Conservation (phyloP, 2,329 filamentous ascomycete species). For the Mycogone perniciosa region DNA sequence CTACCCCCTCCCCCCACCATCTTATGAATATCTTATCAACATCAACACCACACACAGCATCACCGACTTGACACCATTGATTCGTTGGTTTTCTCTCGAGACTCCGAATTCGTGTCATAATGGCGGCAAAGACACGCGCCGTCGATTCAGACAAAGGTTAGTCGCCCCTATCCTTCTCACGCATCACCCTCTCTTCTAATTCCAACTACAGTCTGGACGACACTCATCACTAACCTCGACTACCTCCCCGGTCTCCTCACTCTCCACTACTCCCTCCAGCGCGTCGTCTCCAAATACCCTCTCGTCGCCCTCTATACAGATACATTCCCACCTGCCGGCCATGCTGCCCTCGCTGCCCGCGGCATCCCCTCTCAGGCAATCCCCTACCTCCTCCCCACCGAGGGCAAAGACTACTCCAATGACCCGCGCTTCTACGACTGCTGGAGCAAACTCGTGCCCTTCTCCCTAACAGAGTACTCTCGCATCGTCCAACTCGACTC, state of each 20-base stretch:
- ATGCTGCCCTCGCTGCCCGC: conserved; percentile 61
- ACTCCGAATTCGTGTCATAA: conserved; percentile 5
- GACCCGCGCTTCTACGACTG: conserved; percentile 85
- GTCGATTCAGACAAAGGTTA: conserved; percentile 36
- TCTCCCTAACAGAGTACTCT: conserved; percentile 68
- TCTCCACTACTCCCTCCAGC: conserved; percentile 69
- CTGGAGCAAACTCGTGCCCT: conserved; percentile 81
- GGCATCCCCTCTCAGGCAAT: conserved; percentile 65
- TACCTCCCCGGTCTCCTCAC: conserved; percentile 81
- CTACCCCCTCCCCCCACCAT: too few species aligned
- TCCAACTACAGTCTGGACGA: conserved; percentile 69
- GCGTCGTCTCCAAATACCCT: conserved; percentile 61
- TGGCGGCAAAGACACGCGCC: conserved; percentile 23
- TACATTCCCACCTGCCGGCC: conserved; percentile 62
- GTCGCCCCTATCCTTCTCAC: neutral
- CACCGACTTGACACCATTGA: neutral
- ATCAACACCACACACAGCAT: neutral
- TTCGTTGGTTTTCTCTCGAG: neutral
- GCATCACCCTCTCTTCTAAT: conserved; percentile 1
- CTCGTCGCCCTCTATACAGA: conserved; percentile 80
- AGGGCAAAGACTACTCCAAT: conserved; percentile 60
- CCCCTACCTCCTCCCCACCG: conserved; percentile 63
- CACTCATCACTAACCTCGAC: conserved; percentile 74
- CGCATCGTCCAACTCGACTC: conserved; percentile 79
- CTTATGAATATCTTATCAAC: too few species aligned